Percentiles rank a stretch among this genome's conserved stretches.
phyloP scores from a whole-genome alignment of 1,139 yeast genomes.

The Geotrichum carabidarum region DNA sequence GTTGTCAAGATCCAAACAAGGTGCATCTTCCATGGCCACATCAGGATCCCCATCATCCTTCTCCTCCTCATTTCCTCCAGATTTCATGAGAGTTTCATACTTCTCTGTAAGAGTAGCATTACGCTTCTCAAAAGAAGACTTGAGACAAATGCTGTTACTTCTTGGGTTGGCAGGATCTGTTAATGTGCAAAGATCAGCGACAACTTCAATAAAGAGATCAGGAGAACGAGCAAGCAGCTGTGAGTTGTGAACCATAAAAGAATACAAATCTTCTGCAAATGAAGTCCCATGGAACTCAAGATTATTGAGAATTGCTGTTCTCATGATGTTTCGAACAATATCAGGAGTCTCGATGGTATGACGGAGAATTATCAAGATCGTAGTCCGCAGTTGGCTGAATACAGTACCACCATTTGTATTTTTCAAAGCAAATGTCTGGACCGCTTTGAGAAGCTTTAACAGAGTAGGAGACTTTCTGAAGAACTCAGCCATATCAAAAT shows the following conservation, averaged over 20 bases:
- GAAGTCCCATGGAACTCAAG: constrained; percentile 37
- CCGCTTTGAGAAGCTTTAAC: constrained; percentile 32
- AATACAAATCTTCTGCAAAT: constrained; percentile 42
- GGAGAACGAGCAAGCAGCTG: constrained; percentile 59
- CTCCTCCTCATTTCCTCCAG: constrained; percentile 13
- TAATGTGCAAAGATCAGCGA: constrained; percentile 40
- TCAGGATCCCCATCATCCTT: constrained; percentile 17
- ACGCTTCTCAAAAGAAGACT: constrained; percentile 20
- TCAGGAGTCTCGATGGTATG: constrained; percentile 63
- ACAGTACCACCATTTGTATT: constrained; percentile 14
- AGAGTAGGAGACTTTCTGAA: constrained; percentile 46
- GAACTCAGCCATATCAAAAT: constrained; percentile 39
- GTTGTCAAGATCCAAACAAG: background rate
- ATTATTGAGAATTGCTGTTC: constrained; percentile 37
- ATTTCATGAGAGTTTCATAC: constrained; percentile 10
- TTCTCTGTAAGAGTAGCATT: constrained; percentile 17
- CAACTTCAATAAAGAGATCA: constrained; percentile 48
- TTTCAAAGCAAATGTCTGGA: constrained; percentile 28
- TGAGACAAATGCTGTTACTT: constrained; percentile 33
- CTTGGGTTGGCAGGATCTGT: constrained; percentile 27
- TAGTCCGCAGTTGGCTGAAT: constrained; percentile 33
- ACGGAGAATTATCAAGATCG: constrained; percentile 48
- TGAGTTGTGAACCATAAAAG: constrained; percentile 52
- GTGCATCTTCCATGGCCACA: constrained; percentile 20
- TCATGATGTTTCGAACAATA: constrained; percentile 48